Evolutionary conservation across 305 asterid species (phyloP).

Genomic region (Fraxinus albicans): DNA sequence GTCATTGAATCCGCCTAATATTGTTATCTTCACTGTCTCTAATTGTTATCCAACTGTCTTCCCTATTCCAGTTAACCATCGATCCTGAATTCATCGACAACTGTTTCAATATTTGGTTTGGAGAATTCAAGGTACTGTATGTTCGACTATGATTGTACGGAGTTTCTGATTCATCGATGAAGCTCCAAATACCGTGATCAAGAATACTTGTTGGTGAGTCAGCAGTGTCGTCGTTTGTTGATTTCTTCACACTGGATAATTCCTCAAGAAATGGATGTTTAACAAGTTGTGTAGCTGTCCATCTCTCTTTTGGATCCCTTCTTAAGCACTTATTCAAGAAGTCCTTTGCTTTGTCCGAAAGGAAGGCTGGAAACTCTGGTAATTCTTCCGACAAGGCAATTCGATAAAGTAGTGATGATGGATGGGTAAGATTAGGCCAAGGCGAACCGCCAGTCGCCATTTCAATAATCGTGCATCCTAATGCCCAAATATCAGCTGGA

Average conservation of each 20-base stretch:
- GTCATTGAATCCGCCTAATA: neutral
- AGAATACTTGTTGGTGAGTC: slow-evolving; percentile 73
- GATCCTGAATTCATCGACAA: slow-evolving; percentile 31
- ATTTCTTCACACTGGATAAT: neutral
- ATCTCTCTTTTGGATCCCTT: slow-evolving; percentile 50
- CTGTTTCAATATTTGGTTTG: slow-evolving; percentile 34
- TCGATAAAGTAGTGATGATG: slow-evolving; percentile 39
- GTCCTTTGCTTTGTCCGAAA: slow-evolving; percentile 58
- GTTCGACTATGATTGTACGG: slow-evolving; percentile 9
- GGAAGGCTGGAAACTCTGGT: slow-evolving; percentile 50
- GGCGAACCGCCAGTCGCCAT: slow-evolving; percentile 67
- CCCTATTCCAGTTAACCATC: slow-evolving; percentile 36
- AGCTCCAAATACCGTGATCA: slow-evolving; percentile 70
- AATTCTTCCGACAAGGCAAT: slow-evolving; percentile 59
- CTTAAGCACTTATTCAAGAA: slow-evolving; percentile 61
- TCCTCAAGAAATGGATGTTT: slow-evolving; percentile 54
- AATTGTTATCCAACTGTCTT: slow-evolving; percentile 50
- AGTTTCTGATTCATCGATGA: slow-evolving; percentile 32
- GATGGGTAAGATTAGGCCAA: slow-evolving; percentile 43
- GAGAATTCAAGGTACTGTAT: slow-evolving; percentile 9
- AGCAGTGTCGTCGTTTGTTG: neutral
- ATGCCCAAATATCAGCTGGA: slow-evolving; percentile 73
- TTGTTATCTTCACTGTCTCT: slow-evolving; percentile 30
- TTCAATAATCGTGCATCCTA: slow-evolving; percentile 75
- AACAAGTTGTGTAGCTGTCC: slow-evolving; percentile 63